Evolutionary conservation across 768 basidiomycete genomes (phyloP).

Genomic region (Psilocybe azurescens): DNA sequence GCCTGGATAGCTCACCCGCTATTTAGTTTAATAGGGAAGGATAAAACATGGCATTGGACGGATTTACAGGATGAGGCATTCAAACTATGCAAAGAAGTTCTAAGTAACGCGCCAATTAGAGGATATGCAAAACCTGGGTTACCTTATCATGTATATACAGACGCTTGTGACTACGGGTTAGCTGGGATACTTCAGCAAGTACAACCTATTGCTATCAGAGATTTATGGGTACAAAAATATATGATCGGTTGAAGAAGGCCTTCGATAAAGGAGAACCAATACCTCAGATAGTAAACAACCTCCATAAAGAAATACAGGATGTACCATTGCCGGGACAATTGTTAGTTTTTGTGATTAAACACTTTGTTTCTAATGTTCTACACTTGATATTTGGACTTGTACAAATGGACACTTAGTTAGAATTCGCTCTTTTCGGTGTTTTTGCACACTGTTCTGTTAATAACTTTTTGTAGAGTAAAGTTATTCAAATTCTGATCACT

Average conservation of each 20-base stretch:
- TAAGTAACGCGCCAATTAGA: neutral
- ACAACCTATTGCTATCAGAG: conserved; percentile 29
- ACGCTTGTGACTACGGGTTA: conserved; percentile 36
- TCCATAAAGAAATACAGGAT: conserved; percentile 25
- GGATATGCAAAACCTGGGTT: neutral
- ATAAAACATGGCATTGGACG: conserved; percentile 1
- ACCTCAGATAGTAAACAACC: conserved; percentile 25
- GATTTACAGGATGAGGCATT: neutral
- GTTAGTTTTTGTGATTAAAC: too few species aligned
- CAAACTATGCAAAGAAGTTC: neutral
- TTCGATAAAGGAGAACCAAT: conserved; percentile 22
- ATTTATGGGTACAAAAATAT: conserved; percentile 33
- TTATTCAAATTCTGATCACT: too few species aligned
- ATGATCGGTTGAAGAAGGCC: conserved; percentile 28
- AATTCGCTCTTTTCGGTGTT: too few species aligned
- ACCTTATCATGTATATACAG: conserved; percentile 41
- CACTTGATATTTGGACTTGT: too few species aligned
- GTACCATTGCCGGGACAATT: conserved; percentile 12
- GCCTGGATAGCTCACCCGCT: neutral
- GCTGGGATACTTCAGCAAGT: conserved; percentile 38
- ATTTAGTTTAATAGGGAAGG: conserved; percentile 1
- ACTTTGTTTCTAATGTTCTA: too few species aligned
- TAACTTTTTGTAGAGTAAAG: too few species aligned
- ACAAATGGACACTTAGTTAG: too few species aligned
- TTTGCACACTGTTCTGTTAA: too few species aligned